A percentile compares a stretch with the other conserved stretches of the same genome.
Conservation (phyloP, 2,329 filamentous ascomycete genomes). For the Coleophoma eucalyptorum region DNA sequence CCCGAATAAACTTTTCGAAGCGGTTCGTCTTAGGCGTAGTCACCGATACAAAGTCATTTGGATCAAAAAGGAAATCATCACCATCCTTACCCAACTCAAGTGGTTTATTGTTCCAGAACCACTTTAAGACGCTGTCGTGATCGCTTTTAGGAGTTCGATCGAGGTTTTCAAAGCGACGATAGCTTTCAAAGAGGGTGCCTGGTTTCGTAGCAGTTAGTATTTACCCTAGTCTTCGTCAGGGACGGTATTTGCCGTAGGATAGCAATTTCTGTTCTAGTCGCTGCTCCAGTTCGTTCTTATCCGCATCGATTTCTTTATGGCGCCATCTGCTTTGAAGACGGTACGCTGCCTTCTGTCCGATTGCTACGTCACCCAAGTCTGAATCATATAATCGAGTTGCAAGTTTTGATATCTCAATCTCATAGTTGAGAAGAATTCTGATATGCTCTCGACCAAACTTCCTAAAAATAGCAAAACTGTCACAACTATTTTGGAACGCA, state of each 20-base stretch:
- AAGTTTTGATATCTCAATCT: slow-evolving; percentile 4
- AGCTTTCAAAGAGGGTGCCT: slow-evolving; percentile 5
- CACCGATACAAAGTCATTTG: slow-evolving; percentile 8
- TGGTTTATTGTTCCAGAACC: slow-evolving; percentile 6
- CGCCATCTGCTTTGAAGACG: slow-evolving; percentile 5
- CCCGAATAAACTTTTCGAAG: slow-evolving; percentile 5
- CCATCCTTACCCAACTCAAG: neutral
- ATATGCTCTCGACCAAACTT: slow-evolving; percentile 3
- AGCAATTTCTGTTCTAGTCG: slow-evolving; percentile 2
- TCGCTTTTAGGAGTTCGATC: slow-evolving; percentile 3
- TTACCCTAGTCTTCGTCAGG: neutral
- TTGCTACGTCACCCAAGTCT: slow-evolving; percentile 4
- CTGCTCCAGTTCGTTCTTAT: neutral
- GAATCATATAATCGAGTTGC: slow-evolving; percentile 1
- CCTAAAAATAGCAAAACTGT: slow-evolving; percentile 5
- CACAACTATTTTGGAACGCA: slow-evolving; percentile 4
- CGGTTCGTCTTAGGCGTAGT: slow-evolving; percentile 1
- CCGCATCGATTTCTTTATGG: slow-evolving; percentile 7
- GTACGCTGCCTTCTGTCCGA: neutral
- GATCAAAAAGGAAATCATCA: slow-evolving; percentile 4
- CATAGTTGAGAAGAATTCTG: slow-evolving; percentile 1
- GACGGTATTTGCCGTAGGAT: slow-evolving; percentile 2
- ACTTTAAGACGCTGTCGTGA: slow-evolving; percentile 10
- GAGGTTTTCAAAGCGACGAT: neutral
- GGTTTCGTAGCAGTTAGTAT: neutral